phyloP scores from a whole-genome alignment of 352 stramenopile species.

The Pythium apleroticum region DNA sequence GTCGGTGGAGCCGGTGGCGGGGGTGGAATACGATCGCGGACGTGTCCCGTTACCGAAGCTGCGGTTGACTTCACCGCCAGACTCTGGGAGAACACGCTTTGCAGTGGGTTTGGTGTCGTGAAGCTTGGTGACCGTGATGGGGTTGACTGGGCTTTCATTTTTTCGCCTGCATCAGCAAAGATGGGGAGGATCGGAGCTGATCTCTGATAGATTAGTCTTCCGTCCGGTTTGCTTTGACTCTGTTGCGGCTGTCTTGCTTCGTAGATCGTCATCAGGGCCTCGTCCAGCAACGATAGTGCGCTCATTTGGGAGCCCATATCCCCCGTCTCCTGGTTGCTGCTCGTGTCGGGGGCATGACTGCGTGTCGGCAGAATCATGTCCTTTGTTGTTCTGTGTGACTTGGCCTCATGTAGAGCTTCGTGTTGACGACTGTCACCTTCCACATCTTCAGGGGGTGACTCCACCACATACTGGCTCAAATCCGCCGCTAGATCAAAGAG shows the following conservation, averaged over 20 bases:
- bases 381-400: not conserved
- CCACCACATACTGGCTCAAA: conserved; percentile 39
- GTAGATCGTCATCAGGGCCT: conserved; percentile 57
- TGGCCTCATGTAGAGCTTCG: not conserved
- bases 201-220: not conserved
- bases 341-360: not conserved
- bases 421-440: not conserved
- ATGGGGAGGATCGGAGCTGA: conserved; percentile 3
- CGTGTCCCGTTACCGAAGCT: not conserved
- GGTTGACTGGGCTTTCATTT: not conserved
- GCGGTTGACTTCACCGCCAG: not conserved
- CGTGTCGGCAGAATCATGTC: not conserved
- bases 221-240: not conserved
- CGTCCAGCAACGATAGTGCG: conserved; percentile 44
- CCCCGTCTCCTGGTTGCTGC: conserved; percentile 18
- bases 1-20: not conserved
- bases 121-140: not conserved
- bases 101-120: not conserved
- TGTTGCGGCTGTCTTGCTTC: conserved; percentile 6
- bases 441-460: not conserved
- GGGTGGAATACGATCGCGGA: not conserved
- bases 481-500: conserved; percentile 61
- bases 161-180: no score
- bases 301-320: not conserved
- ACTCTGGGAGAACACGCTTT: conserved; percentile 22